Conservation (phyloP, 257 asterid genomes). For the Przewalskia tangutica region DNA sequence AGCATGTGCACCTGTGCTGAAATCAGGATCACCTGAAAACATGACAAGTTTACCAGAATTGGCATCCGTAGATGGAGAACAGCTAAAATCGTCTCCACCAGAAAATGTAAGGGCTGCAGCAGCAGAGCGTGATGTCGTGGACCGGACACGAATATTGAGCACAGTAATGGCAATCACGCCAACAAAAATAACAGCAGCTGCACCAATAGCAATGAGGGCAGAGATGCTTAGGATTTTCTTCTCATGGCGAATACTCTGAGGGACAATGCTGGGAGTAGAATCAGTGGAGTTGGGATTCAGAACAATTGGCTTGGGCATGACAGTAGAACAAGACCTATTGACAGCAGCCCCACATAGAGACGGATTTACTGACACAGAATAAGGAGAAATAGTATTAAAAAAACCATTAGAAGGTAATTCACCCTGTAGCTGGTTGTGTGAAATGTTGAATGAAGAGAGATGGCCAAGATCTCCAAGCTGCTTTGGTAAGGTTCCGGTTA, state of each 20-base stretch:
- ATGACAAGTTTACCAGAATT: slow-evolving; percentile 83
- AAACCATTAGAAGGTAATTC: slow-evolving; percentile 68
- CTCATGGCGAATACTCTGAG: slow-evolving; percentile 40
- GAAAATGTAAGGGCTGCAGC: slow-evolving; percentile 57
- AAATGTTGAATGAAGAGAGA: slow-evolving; percentile 62
- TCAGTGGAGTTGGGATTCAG: slow-evolving; percentile 73
- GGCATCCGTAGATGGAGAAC: slow-evolving; percentile 48
- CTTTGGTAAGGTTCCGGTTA: slow-evolving; percentile 62
- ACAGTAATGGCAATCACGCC: slow-evolving; percentile 85
- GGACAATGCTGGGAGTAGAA: slow-evolving; percentile 34
- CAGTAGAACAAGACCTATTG: slow-evolving; percentile 48
- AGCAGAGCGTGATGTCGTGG: slow-evolving; percentile 43
- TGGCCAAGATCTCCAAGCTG: slow-evolving; percentile 55
- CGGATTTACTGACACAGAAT: slow-evolving; percentile 61
- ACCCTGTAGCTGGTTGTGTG: slow-evolving; percentile 80
- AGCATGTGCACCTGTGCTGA: slow-evolving; percentile 68
- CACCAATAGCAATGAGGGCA: slow-evolving; percentile 80
- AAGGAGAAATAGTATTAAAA: slow-evolving; percentile 68
- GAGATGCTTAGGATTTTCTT: slow-evolving; percentile 81
- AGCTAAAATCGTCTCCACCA: slow-evolving; percentile 65
- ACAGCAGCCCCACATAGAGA: slow-evolving; percentile 70
- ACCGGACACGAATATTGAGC: slow-evolving; percentile 67
- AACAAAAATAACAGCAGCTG: slow-evolving; percentile 68
- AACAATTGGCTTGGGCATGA: slow-evolving; percentile 88
- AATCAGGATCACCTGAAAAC: slow-evolving; percentile 78